phyloP scores from a whole-genome alignment of 2,329 filamentous ascomycete genomes.

The Chaetomium sp. region DNA sequence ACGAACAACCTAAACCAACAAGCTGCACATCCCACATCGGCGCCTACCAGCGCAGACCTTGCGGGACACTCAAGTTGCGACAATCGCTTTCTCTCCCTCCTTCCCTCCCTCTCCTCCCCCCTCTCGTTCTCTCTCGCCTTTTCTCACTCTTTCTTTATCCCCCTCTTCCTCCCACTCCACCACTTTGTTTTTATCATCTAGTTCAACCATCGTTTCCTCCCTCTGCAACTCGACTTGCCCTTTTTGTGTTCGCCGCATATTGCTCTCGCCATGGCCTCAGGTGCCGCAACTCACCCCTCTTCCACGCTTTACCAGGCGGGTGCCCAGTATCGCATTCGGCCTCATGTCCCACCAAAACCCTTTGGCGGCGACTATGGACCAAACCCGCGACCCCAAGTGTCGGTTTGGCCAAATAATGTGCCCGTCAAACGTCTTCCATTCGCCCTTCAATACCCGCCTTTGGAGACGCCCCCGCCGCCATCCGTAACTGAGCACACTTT shows the following conservation, averaged over 20 bases:
- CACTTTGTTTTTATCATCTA: background rate
- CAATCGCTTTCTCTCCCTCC: background rate
- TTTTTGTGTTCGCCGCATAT: background rate
- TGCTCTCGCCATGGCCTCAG: background rate
- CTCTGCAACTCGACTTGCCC: background rate
- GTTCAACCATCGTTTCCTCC: background rate
- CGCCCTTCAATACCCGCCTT: slow-evolving; percentile 1
- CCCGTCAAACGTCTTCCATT: background rate
- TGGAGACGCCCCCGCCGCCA: background rate
- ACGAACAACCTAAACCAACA: background rate
- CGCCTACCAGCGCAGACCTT: background rate
- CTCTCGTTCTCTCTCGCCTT: background rate
- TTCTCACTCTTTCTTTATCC: background rate
- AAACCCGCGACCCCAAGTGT: background rate
- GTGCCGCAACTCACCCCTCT: background rate
- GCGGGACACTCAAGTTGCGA: background rate
- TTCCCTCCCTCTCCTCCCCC: no score
- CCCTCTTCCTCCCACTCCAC: background rate
- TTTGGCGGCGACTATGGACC: background rate
- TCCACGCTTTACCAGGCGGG: background rate
- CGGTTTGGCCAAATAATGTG: background rate
- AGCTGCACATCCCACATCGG: background rate
- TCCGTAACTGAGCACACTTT: slow-evolving; percentile 1
- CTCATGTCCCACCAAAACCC: slow-evolving; percentile 1
- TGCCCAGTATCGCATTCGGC: background rate